phyloP scores from a whole-genome alignment of 1,139 yeast genomes.

The Spathaspora jeffriesii region DNA sequence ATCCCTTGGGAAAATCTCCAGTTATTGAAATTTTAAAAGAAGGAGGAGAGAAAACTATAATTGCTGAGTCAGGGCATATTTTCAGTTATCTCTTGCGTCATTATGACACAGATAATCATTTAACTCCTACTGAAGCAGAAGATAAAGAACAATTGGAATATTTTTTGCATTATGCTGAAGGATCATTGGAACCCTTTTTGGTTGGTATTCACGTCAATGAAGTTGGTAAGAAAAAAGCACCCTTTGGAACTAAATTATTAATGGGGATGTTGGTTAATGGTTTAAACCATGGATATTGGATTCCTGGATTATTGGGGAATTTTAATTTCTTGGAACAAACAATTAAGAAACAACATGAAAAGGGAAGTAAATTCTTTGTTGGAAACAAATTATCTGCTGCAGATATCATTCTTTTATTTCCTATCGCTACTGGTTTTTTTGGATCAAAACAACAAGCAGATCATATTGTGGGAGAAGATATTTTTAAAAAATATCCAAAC shows the following conservation, averaged over 20 bases:
- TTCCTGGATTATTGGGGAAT: slow-evolving; percentile 23
- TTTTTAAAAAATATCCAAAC: slow-evolving; percentile 20
- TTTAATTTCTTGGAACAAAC: slow-evolving; percentile 31
- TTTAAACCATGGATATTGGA: slow-evolving; percentile 28
- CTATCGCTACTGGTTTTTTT: slow-evolving; percentile 25
- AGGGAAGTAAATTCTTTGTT: slow-evolving; percentile 30
- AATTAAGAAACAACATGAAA: slow-evolving; percentile 25
- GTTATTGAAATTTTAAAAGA: slow-evolving; percentile 32
- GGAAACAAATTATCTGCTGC: slow-evolving; percentile 40
- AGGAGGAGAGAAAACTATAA: slow-evolving; percentile 15
- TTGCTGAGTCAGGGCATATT: slow-evolving; percentile 44
- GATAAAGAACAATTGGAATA: slow-evolving; percentile 32
- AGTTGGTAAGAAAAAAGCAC: slow-evolving; percentile 28
- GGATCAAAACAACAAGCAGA: slow-evolving; percentile 6
- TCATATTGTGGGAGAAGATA: slow-evolving; percentile 8
- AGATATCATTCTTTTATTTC: slow-evolving; percentile 39
- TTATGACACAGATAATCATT: slow-evolving; percentile 27
- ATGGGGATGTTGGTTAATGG: slow-evolving; percentile 23
- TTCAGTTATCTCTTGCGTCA: slow-evolving; percentile 28
- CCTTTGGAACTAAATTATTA: slow-evolving; percentile 26
- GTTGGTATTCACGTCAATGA: slow-evolving; percentile 31
- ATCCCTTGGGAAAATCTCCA: slow-evolving; percentile 45
- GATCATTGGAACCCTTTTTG: slow-evolving; percentile 34
- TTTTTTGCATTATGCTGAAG: slow-evolving; percentile 42
- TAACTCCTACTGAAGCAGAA: slow-evolving; percentile 24